A percentile compares a stretch with the other conserved stretches of the same genome.
Evolutionary conservation across 306 rosid species (phyloP).

Genomic region (Corylus heterophylla): DNA sequence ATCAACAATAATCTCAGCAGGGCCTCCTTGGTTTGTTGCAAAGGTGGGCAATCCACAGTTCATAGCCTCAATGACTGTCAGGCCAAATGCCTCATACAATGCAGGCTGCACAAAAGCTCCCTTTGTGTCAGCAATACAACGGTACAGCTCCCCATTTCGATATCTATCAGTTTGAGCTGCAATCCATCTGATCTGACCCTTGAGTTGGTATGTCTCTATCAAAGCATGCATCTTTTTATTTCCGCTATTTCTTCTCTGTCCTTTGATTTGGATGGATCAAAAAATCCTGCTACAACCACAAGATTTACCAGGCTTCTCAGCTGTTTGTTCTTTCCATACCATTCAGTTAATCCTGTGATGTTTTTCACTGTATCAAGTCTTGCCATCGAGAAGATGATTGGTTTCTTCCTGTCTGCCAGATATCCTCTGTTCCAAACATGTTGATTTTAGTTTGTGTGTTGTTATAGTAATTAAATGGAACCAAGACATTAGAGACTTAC

Average conservation of each 20-base stretch:
- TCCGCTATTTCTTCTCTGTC: conserved; percentile 92
- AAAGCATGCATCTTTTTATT: conserved; percentile 78
- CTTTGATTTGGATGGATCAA: conserved; percentile 79
- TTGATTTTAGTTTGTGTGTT: conserved; percentile 6
- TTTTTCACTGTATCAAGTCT: conserved; percentile 89
- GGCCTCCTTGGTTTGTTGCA: conserved; percentile 95
- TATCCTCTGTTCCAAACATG: conserved; percentile 62
- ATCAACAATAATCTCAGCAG: conserved; percentile 85
- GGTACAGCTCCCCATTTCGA: conserved; percentile 79
- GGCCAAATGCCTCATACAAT: conserved; percentile 86
- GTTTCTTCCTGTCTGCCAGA: conserved; percentile 80
- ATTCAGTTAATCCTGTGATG: conserved; percentile 83
- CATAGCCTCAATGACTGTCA: conserved; percentile 95
- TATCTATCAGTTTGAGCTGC: conserved; percentile 87
- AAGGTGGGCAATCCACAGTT: conserved; percentile 93
- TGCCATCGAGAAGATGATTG: conserved; percentile 95
- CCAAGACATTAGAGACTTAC: conserved; percentile 38
- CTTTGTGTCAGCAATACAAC: conserved; percentile 75
- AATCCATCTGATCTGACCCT: conserved; percentile 85
- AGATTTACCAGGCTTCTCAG: conserved; percentile 72
- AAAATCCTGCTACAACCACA: conserved; percentile 89
- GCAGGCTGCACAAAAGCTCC: conserved; percentile 99
- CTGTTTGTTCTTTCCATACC: conserved; percentile 77
- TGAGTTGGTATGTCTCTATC: conserved; percentile 62
- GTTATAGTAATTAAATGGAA: neutral